Evolutionary conservation across 345 rosid genomes (phyloP).

Genomic region (Lepidium sativum): DNA sequence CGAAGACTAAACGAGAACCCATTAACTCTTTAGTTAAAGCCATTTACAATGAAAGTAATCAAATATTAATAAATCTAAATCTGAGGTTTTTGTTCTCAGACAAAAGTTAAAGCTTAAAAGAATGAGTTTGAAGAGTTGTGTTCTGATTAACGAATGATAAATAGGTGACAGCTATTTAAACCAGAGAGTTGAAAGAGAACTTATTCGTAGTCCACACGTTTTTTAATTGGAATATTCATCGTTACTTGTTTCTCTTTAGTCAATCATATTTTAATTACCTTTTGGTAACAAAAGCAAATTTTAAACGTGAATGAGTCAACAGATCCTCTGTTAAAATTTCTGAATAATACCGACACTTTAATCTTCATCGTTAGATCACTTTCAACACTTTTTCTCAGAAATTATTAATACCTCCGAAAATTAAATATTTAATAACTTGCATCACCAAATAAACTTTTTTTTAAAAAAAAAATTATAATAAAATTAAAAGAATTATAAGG

Average conservation of each 20-base stretch:
- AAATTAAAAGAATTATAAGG: no score
- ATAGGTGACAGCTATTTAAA: conserved; percentile 10
- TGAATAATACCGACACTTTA: not conserved
- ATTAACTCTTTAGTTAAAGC: conserved; percentile 56
- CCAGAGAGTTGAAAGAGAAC: not conserved
- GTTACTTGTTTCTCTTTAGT: not conserved
- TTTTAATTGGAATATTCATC: conserved; percentile 29
- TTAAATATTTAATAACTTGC: not conserved
- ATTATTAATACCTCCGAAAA: not conserved
- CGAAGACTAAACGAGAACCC: conserved; percentile 38
- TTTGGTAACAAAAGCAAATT: not conserved
- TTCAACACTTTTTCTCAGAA: not conserved
- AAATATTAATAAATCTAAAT: not conserved
- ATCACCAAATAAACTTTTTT: no score
- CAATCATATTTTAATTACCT: not conserved
- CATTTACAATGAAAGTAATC: conserved; percentile 28
- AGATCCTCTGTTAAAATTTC: not conserved
- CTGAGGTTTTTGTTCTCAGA: not conserved
- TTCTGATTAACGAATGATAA: not conserved
- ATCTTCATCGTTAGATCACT: conserved; percentile 1
- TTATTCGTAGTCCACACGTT: conserved; percentile 71
- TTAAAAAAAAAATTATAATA: no score
- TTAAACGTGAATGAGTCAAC: not conserved
- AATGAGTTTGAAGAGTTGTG: not conserved
- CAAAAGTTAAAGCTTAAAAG: not conserved